These are phyloP conservation scores for Cutaneotrichosporon cutaneum DNA, from an alignment of 1,284 basidiomycete genomes.

Conservation along the genomic window DNA sequence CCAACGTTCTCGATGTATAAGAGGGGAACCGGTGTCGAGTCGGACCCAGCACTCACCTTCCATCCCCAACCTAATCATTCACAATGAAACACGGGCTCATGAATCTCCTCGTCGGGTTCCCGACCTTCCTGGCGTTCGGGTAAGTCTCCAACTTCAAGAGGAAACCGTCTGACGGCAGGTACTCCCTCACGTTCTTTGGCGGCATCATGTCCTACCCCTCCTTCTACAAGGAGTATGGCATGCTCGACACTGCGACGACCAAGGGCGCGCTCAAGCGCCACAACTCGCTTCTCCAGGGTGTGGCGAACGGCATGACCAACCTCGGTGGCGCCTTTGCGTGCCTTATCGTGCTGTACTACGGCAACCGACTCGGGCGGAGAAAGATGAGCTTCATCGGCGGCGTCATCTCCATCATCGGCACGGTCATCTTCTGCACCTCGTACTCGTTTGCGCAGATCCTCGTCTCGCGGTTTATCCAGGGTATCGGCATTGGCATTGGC, in stretches of 20 bases:
- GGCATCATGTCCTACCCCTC: constrained; percentile 30
- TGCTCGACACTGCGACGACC: constrained; percentile 31
- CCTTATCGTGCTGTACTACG: constrained; percentile 43
- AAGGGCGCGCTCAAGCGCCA: constrained; percentile 28
- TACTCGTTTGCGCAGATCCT: constrained; percentile 48
- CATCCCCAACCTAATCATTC: too few relatives aligned
- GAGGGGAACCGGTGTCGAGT: too few relatives aligned
- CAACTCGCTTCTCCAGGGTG: constrained; percentile 43
- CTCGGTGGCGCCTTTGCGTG: constrained; percentile 48
- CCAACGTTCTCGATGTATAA: too few relatives aligned
- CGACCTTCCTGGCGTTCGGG: constrained; percentile 36
- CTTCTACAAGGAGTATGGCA: constrained; percentile 30
- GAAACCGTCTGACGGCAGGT: constrained; percentile 7
- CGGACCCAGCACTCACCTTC: too few relatives aligned
- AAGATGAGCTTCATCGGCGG: constrained; percentile 36
- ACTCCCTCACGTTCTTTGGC: constrained; percentile 29
- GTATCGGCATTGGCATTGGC: constrained; percentile 43
- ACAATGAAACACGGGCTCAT: constrained; percentile 24
- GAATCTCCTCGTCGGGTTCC: constrained; percentile 34
- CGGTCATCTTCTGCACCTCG: constrained; percentile 46
- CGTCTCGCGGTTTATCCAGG: constrained; percentile 38
- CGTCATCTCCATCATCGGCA: constrained; percentile 47
- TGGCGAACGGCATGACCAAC: constrained; percentile 42
- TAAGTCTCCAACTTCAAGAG: constrained; percentile 19
- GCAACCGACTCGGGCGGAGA: constrained; percentile 47